Evolutionary conservation across 148 eudicot species (phyloP).

Genomic region (Vaccinium darrowii): DNA sequence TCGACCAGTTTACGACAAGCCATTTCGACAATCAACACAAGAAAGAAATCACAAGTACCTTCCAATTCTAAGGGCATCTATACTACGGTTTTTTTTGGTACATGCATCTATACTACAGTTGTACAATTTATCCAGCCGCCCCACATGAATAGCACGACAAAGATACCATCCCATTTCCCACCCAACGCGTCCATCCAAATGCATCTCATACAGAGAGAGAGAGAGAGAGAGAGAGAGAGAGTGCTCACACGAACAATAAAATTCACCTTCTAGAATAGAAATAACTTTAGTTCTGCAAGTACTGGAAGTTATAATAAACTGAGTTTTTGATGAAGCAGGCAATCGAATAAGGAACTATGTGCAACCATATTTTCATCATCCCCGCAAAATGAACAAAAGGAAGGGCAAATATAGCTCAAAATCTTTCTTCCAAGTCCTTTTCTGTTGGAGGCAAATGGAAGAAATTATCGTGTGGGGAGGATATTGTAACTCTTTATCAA

Average conservation of each 20-base stretch:
- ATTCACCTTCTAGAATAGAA: neutral
- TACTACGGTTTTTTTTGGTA: neutral
- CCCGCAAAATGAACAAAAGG: neutral
- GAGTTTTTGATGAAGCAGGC: neutral
- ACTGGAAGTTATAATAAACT: too few species aligned
- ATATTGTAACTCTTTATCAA: neutral
- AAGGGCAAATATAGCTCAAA: neutral
- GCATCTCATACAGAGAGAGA: neutral
- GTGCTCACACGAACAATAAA: neutral
- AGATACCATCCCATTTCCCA: neutral
- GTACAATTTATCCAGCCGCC: neutral
- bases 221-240: neutral
- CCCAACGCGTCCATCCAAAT: neutral
- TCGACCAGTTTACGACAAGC: too few species aligned
- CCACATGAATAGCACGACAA: neutral
- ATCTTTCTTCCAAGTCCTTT: neutral
- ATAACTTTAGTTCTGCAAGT: neutral
- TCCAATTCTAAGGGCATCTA: neutral
- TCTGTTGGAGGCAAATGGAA: neutral
- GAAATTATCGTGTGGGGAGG: neutral
- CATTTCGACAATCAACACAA: neutral
- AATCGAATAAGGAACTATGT: neutral
- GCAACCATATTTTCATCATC: neutral
- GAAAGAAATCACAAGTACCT: neutral
- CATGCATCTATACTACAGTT: neutral